Evolutionary conservation across 352 stramenopile genomes (phyloP).

Genomic region (Pythium aristosporum): DNA sequence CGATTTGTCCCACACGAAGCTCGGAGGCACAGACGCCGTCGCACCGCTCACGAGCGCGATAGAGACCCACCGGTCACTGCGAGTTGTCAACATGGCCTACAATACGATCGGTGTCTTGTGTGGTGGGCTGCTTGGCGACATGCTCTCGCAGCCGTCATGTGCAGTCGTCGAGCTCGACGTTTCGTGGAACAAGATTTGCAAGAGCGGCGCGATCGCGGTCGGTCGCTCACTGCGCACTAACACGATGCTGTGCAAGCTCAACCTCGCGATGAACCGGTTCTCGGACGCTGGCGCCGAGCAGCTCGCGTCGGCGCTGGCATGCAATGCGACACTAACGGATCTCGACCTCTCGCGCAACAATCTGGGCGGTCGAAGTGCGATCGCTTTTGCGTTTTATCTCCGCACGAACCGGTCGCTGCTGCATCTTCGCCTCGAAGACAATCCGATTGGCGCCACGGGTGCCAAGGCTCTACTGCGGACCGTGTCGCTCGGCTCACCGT

Average conservation of each 20-base stretch:
- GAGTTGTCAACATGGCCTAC: conserved; percentile 60
- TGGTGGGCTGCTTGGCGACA: conserved; percentile 52
- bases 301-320: conserved; percentile 46
- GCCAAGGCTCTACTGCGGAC: conserved; percentile 53
- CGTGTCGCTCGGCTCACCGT: conserved; percentile 45
- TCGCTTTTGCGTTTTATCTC: conserved; percentile 64
- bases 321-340: conserved; percentile 45
- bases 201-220: conserved; percentile 46
- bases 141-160: conserved; percentile 55
- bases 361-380: conserved; percentile 46
- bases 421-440: conserved; percentile 52
- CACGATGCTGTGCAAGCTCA: conserved; percentile 37
- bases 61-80: conserved; percentile 46
- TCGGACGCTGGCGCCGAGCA: conserved; percentile 61
- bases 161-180: conserved; percentile 50
- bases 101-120: conserved; percentile 61
- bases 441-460: conserved; percentile 50
- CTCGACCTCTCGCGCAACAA: conserved; percentile 67
- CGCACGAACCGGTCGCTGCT: conserved; percentile 41
- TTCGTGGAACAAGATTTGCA: conserved; percentile 74
- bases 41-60: conserved; percentile 52
- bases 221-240: conserved; percentile 57
- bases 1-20: conserved; percentile 57
- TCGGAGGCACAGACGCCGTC: conserved; percentile 41
- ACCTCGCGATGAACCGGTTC: conserved; percentile 73